Conservation (phyloP, 192 early-diverging fungal species). For the Backusella psychrophila region DNA sequence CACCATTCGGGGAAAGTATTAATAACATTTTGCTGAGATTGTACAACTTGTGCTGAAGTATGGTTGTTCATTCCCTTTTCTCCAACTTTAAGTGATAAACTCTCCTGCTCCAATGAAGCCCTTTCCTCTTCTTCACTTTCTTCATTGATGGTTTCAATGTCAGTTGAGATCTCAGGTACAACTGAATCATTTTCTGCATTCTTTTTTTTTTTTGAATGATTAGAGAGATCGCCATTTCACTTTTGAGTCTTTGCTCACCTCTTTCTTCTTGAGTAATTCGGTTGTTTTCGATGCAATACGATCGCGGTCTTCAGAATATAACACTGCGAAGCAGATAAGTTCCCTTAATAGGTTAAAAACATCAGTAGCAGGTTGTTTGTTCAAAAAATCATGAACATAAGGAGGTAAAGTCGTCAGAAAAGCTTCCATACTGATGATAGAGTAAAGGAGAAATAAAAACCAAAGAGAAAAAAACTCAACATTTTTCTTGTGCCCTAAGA, state of each 20-base stretch:
- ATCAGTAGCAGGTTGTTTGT: conserved; percentile 29
- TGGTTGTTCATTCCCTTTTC: neutral
- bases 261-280: conserved; percentile 4
- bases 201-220: neutral
- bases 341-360: conserved; percentile 31
- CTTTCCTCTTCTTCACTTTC: neutral
- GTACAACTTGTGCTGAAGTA: neutral
- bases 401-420: conserved; percentile 39
- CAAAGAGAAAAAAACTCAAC: neutral
- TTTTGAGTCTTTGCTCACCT: neutral
- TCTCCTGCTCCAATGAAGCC: neutral
- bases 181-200: neutral
- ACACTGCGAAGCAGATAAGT: conserved; percentile 38
- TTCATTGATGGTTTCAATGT: conserved; percentile 3
- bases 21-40: neutral
- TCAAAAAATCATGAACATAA: conserved; percentile 33
- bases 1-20: conserved; percentile 32
- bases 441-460: neutral
- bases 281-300: conserved; percentile 2
- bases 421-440: conserved; percentile 22
- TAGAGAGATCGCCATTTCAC: neutral
- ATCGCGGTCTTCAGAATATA: conserved; percentile 35
- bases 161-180: neutral
- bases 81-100: neutral
- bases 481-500: neutral